phyloP scores from a whole-genome alignment of 176 grass and related monocot genomes.

The Rhynchospora breviuscula region DNA sequence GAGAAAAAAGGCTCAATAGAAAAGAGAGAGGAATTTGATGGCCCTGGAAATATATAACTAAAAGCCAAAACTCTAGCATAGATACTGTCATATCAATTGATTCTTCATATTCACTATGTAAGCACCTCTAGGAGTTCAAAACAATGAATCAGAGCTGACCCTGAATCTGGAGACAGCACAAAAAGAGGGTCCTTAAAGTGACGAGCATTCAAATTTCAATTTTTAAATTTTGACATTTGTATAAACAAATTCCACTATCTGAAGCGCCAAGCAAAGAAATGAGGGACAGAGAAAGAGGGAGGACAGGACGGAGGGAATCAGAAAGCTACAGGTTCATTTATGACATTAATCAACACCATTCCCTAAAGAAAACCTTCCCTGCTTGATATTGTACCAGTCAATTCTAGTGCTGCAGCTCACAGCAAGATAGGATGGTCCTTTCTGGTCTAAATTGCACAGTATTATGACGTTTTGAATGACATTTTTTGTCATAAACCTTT shows the following conservation, averaged over 20 bases:
- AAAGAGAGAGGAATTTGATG: not conserved
- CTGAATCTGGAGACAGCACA: not conserved
- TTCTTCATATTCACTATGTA: not conserved
- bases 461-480: slow-evolving; percentile 11
- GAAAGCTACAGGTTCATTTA: not conserved
- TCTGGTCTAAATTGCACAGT: slow-evolving; percentile 14
- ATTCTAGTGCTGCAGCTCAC: not conserved
- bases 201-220: not conserved
- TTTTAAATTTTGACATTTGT: not conserved
- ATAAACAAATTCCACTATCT: not conserved
- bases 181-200: not conserved
- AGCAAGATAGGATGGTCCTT: not conserved
- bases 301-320: not conserved
- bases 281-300: not conserved
- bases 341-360: not conserved
- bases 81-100: not conserved
- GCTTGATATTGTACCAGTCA: not conserved
- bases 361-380: not conserved
- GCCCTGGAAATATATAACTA: not conserved
- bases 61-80: not conserved
- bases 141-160: not conserved
- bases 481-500: slow-evolving; percentile 6
- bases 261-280: not conserved
- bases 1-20: not conserved
- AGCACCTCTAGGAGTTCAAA: too few species aligned